Evolutionary conservation across 768 basidiomycete species (phyloP).

Genomic region (Phaeotremella skinneri): DNA sequence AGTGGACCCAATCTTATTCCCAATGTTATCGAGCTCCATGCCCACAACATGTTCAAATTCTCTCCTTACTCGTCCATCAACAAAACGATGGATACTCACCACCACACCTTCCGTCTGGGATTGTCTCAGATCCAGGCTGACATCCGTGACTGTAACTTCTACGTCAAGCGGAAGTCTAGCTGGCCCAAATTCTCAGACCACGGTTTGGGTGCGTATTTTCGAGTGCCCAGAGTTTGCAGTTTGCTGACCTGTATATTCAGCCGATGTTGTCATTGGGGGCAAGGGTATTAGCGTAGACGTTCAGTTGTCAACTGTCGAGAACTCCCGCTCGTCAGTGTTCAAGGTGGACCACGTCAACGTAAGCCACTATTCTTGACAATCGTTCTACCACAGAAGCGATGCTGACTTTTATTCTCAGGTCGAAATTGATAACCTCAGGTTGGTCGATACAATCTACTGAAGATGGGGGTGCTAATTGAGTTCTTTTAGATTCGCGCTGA

Average conservation of each 20-base stretch:
- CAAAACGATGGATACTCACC: conserved; percentile 56
- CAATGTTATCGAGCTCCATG: conserved; percentile 59
- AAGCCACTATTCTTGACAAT: too few relatives aligned
- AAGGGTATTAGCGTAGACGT: conserved; percentile 67
- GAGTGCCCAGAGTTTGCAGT: not conserved
- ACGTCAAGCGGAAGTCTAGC: conserved; percentile 80
- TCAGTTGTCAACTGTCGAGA: conserved; percentile 52
- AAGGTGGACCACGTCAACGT: conserved; percentile 58
- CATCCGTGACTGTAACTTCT: conserved; percentile 89
- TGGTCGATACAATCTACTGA: too few relatives aligned
- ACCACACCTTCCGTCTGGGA: conserved; percentile 71
- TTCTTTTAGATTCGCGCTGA: conserved; percentile 84
- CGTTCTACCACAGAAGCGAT: too few relatives aligned
- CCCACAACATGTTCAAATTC: conserved; percentile 79
- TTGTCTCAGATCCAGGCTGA: conserved; percentile 78
- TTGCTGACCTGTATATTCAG: conserved; percentile 3
- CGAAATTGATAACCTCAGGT: conserved; percentile 82
- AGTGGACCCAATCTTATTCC: conserved; percentile 82
- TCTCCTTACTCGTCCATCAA: conserved; percentile 64
- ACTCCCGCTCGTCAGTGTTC: conserved; percentile 51
- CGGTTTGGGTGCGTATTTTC: not conserved
- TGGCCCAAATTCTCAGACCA: conserved; percentile 63
- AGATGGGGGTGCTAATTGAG: too few relatives aligned
- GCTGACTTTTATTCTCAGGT: too few relatives aligned
- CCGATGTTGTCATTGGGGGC: conserved; percentile 65